These are phyloP conservation scores for Ocimum tenuiflorum DNA, from an alignment of 257 asterid genomes.

Conservation along the genomic window DNA sequence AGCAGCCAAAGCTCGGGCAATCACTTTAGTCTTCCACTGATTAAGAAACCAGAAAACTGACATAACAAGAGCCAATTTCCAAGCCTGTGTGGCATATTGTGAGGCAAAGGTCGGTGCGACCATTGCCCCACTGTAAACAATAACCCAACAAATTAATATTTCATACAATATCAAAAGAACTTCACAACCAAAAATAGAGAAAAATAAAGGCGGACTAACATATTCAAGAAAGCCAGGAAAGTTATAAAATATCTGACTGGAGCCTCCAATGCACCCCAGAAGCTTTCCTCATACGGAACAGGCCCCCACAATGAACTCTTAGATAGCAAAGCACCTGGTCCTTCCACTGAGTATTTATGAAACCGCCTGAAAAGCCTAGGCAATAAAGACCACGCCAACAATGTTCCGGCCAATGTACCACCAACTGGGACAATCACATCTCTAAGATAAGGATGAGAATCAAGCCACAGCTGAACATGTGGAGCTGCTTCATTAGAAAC, in stretches of 20 bases:
- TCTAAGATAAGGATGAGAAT: constrained; percentile 66
- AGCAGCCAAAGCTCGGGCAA: constrained; percentile 51
- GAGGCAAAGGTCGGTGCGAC: constrained; percentile 70
- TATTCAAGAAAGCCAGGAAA: constrained; percentile 63
- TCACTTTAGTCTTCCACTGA: constrained; percentile 77
- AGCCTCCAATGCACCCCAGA: constrained; percentile 88
- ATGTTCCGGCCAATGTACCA: constrained; percentile 58
- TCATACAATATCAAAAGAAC: neutral
- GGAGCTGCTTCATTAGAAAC: constrained; percentile 47
- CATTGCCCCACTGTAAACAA: constrained; percentile 59
- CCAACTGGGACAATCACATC: constrained; percentile 80
- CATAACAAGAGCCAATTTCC: constrained; percentile 66
- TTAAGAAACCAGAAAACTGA: constrained; percentile 82
- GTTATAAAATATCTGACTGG: constrained; percentile 70
- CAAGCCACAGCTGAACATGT: constrained; percentile 59
- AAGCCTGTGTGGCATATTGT: constrained; percentile 55
- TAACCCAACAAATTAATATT: constrained; percentile 8
- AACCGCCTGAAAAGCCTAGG: constrained; percentile 66
- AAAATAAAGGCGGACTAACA: constrained; percentile 41
- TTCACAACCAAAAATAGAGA: neutral
- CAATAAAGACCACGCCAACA: constrained; percentile 76
- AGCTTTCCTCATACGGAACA: constrained; percentile 78
- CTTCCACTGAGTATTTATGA: constrained; percentile 56
- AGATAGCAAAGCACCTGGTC: constrained; percentile 57
- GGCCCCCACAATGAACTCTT: constrained; percentile 57